Conservation (phyloP, 805 yeast species). For the Kazachstania martiniae region DNA sequence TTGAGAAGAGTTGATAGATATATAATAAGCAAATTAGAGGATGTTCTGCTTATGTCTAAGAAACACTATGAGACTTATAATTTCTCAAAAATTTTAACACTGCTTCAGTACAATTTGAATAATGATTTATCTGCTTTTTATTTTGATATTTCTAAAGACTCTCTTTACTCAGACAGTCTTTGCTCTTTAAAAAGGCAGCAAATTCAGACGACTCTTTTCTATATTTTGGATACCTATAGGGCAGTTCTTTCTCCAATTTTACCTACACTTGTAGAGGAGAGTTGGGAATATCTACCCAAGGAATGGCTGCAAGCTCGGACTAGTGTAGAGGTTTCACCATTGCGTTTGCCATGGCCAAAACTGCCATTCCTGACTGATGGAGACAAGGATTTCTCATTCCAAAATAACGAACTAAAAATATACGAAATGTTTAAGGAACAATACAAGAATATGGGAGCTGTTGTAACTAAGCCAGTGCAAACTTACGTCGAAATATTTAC, state of each 20-base stretch:
- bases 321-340: slow-evolving; percentile 9
- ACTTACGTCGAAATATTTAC: slow-evolving; percentile 23
- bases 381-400: slow-evolving; percentile 6
- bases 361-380: neutral
- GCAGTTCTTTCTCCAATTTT: slow-evolving; percentile 67
- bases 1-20: slow-evolving; percentile 47
- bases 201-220: slow-evolving; percentile 55
- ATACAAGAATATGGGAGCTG: slow-evolving; percentile 12
- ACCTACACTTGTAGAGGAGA: slow-evolving; percentile 82
- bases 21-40: slow-evolving; percentile 43
- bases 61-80: slow-evolving; percentile 45
- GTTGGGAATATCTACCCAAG: slow-evolving; percentile 52
- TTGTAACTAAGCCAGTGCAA: slow-evolving; percentile 17
- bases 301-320: slow-evolving; percentile 13
- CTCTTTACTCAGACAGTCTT: slow-evolving; percentile 58
- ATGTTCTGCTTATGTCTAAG: slow-evolving; percentile 34
- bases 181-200: slow-evolving; percentile 29
- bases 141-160: slow-evolving; percentile 79
- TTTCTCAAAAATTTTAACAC: slow-evolving; percentile 60
- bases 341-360: slow-evolving; percentile 5
- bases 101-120: slow-evolving; percentile 61
- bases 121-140: slow-evolving; percentile 70
- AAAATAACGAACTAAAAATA: slow-evolving; percentile 10
- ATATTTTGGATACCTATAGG: slow-evolving; percentile 51
- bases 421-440: slow-evolving; percentile 12